phyloP scores from a whole-genome alignment of 1,284 basidiomycete genomes.

The Coniophora puteana region DNA sequence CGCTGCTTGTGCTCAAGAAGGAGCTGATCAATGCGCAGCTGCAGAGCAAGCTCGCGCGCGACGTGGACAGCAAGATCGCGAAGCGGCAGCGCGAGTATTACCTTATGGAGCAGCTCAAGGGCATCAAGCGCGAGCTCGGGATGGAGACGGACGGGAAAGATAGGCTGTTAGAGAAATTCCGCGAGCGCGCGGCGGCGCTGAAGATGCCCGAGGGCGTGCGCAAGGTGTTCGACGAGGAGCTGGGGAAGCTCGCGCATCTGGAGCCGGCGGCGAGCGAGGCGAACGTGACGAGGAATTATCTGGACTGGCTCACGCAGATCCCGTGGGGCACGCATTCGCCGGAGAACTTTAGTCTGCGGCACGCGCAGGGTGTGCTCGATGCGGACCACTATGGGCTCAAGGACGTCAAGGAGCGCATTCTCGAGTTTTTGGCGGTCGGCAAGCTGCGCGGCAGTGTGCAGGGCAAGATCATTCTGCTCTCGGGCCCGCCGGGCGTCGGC shows the following conservation, averaged over 20 bases:
- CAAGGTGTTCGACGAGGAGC: slow-evolving; percentile 97
- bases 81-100: slow-evolving; percentile 98
- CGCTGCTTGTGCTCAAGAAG: slow-evolving; percentile 93
- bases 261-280: slow-evolving; percentile 94
- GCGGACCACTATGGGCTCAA: slow-evolving; percentile 97
- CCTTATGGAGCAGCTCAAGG: slow-evolving; percentile 97
- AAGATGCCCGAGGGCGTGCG: slow-evolving; percentile 93
- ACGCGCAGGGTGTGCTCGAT: slow-evolving; percentile 85
- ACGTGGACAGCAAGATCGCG: slow-evolving; percentile 96
- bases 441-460: slow-evolving; percentile 96
- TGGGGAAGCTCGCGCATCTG: slow-evolving; percentile 87
- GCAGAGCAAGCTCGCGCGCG: slow-evolving; percentile 91
- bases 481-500: slow-evolving; percentile 96
- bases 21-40: slow-evolving; percentile 97
- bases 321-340: slow-evolving; percentile 96
- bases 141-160: slow-evolving; percentile 98
- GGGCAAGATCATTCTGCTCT: slow-evolving; percentile 97
- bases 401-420: slow-evolving; percentile 95
- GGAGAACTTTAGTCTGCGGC: slow-evolving; percentile 90
- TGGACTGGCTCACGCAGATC: slow-evolving; percentile 95
- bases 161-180: slow-evolving; percentile 95
- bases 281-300: slow-evolving; percentile 94
- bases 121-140: slow-evolving; percentile 98
- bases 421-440: slow-evolving; percentile 97
- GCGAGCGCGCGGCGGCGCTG: slow-evolving; percentile 80